A percentile compares a stretch with the other conserved stretches of the same genome.
phyloP scores from a whole-genome alignment of 108 stramenopile genomes.

The Cylindrotheca fusiformis region DNA sequence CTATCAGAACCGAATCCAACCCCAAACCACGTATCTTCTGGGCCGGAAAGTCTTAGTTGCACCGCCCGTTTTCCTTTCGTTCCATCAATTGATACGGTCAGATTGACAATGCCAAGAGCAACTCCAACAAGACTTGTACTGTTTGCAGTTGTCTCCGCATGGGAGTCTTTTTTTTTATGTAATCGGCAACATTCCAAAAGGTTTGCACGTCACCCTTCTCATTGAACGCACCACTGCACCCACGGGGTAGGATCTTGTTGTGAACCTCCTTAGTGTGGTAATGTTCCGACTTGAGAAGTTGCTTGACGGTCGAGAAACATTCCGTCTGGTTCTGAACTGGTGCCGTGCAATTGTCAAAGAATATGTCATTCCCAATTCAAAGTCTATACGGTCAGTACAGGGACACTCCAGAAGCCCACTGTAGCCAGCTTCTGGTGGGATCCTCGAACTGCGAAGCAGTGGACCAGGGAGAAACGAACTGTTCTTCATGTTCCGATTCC shows the following conservation, averaged over 20 bases:
- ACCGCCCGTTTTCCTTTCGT: neutral
- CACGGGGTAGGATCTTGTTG: neutral
- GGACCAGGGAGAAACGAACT: conserved; percentile 18
- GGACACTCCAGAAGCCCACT: conserved; percentile 30
- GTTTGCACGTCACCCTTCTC: neutral
- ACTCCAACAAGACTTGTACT: neutral
- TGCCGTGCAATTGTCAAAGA: neutral
- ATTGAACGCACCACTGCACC: conserved; percentile 1
- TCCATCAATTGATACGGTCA: conserved; percentile 3
- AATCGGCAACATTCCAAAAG: neutral
- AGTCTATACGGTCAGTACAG: conserved; percentile 7
- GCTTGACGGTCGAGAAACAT: neutral
- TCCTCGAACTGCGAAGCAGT: conserved; percentile 7
- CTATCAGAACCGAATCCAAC: conserved; percentile 19
- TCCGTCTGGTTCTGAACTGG: neutral
- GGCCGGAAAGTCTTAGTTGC: conserved; percentile 4
- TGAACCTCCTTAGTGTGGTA: neutral
- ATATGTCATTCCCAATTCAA: neutral
- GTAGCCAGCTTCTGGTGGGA: conserved; percentile 6
- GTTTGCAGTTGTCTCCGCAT: neutral
- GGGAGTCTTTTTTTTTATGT: neutral
- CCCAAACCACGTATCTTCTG: conserved; percentile 22
- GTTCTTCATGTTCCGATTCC: conserved; percentile 17
- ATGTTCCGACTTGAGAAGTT: neutral
- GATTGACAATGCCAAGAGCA: neutral